Conservation (phyloP, 1,139 yeast genomes). For the Kurtzmaniella quercitrusa region DNA sequence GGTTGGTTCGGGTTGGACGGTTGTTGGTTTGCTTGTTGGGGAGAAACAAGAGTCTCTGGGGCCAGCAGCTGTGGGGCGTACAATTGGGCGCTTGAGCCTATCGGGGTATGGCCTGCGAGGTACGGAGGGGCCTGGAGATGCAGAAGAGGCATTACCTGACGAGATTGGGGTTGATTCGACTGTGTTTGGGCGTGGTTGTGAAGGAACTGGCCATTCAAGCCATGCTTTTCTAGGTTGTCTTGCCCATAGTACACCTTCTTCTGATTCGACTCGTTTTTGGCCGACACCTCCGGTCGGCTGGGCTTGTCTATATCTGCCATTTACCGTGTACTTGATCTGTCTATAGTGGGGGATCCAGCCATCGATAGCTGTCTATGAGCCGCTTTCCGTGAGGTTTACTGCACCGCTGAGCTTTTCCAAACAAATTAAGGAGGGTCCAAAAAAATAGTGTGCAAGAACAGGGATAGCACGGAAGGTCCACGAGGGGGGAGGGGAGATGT, state of each 20-base stretch:
- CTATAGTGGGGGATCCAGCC: not conserved
- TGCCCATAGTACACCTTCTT: not conserved
- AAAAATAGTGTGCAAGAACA: not conserved
- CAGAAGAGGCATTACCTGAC: slow-evolving; percentile 1
- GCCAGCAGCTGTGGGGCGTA: not conserved
- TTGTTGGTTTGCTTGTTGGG: slow-evolving; percentile 3
- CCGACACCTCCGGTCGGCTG: not conserved
- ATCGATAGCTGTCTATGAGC: not conserved
- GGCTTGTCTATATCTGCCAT: not conserved
- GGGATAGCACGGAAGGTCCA: not conserved
- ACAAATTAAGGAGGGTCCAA: not conserved
- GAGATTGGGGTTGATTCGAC: slow-evolving; percentile 2
- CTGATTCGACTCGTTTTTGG: not conserved
- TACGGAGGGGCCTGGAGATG: slow-evolving; percentile 1
- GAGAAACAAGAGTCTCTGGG: slow-evolving; percentile 1
- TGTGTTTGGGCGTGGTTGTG: not conserved
- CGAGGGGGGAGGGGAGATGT: too few species aligned
- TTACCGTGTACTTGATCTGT: not conserved
- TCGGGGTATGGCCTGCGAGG: not conserved
- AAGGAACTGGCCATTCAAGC: not conserved
- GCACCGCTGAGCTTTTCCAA: not conserved
- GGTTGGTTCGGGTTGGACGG: not conserved
- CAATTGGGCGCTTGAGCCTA: not conserved
- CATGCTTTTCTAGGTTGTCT: slow-evolving; percentile 5
- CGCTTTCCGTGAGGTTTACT: not conserved